A percentile compares a stretch with the other conserved stretches of the same genome.
Conservation (phyloP, 768 basidiomycete species). For the Serendipita vermifera region DNA sequence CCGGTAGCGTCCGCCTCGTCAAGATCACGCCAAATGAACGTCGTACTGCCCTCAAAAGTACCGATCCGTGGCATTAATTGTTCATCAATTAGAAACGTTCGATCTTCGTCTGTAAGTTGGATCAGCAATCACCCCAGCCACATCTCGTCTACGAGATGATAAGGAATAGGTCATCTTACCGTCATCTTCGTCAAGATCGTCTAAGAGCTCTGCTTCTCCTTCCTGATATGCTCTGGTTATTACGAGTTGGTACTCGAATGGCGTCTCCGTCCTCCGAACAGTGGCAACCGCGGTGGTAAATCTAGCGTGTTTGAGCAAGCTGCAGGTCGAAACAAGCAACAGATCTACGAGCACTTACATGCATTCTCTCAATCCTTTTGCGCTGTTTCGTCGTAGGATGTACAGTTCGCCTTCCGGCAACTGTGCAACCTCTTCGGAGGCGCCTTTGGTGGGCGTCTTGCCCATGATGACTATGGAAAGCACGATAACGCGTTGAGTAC, state of each 20-base stretch:
- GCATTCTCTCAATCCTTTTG: slow-evolving; percentile 90
- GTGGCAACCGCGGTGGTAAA: slow-evolving; percentile 94
- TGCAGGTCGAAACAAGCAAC: too few species aligned
- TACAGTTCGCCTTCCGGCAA: slow-evolving; percentile 84
- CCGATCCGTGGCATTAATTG: slow-evolving; percentile 77
- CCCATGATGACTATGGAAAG: too few species aligned
- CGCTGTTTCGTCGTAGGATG: slow-evolving; percentile 79
- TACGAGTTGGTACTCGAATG: slow-evolving; percentile 71
- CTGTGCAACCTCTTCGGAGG: slow-evolving; percentile 67
- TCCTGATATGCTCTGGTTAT: slow-evolving; percentile 96
- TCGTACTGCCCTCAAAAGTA: slow-evolving; percentile 59
- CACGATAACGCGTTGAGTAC: too few species aligned
- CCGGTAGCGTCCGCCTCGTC: slow-evolving; percentile 54
- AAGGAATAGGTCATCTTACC: slow-evolving; percentile 29
- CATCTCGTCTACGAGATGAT: slow-evolving; percentile 20
- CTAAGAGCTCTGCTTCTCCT: slow-evolving; percentile 85
- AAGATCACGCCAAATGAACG: slow-evolving; percentile 84
- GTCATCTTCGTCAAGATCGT: slow-evolving; percentile 75
- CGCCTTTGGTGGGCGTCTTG: background rate
- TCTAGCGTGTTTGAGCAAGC: too few species aligned
- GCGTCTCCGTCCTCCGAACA: slow-evolving; percentile 62
- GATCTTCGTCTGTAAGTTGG: slow-evolving; percentile 70
- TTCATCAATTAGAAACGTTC: slow-evolving; percentile 81
- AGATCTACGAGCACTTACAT: slow-evolving; percentile 48
- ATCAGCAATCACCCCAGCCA: too few species aligned